phyloP scores from a whole-genome alignment of 2,329 filamentous ascomycete genomes.

The Tolypocladium album region DNA sequence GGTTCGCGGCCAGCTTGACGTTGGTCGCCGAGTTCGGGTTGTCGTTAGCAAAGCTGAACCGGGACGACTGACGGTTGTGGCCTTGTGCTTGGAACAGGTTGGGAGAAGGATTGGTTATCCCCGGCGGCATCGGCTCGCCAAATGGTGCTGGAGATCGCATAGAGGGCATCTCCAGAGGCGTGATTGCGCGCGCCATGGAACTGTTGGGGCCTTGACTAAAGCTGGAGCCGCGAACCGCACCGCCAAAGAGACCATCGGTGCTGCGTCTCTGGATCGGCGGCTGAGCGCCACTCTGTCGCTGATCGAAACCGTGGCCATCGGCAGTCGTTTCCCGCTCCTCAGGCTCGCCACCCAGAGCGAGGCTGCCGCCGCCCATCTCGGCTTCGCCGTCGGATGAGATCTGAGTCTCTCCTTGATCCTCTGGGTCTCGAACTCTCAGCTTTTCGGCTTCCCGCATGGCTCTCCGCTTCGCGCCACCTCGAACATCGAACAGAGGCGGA shows the following conservation, averaged over 20 bases:
- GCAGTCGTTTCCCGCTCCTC: constrained; percentile 59
- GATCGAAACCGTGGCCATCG: constrained; percentile 40
- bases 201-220: constrained; percentile 39
- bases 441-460: constrained; percentile 66
- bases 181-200: constrained; percentile 58
- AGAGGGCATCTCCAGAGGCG: constrained; percentile 63
- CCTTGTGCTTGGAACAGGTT: constrained; percentile 46
- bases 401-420: constrained; percentile 32
- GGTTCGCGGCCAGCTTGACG: constrained; percentile 69
- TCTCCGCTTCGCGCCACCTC: constrained; percentile 72
- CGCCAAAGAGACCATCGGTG: constrained; percentile 43
- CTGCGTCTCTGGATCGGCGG: constrained; percentile 62
- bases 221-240: constrained; percentile 33
- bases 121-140: constrained; percentile 48
- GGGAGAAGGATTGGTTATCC: constrained; percentile 32
- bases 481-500: constrained; percentile 73
- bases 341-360: constrained; percentile 85
- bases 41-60: constrained; percentile 82
- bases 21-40: constrained; percentile 36
- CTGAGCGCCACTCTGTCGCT: constrained; percentile 58
- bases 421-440: constrained; percentile 35
- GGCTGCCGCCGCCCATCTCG: constrained; percentile 69
- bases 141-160: constrained; percentile 54
- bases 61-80: constrained; percentile 74
- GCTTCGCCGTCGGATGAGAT: constrained; percentile 59